These are phyloP conservation scores for Millerago galiae DNA, from an alignment of 805 yeast genomes.

Conservation along the genomic window DNA sequence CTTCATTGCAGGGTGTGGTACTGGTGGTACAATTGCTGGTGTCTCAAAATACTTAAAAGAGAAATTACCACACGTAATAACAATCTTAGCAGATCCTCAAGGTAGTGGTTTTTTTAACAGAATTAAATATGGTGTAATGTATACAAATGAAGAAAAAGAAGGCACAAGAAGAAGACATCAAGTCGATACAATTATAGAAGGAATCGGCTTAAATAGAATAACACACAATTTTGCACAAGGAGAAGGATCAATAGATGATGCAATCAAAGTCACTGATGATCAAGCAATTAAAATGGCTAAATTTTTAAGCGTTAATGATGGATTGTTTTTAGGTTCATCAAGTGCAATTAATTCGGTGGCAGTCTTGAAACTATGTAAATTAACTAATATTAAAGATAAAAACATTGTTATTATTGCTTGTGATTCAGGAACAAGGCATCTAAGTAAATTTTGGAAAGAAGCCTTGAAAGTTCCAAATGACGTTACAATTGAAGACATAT, in stretches of 20 bases:
- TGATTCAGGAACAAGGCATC: constrained; percentile 86
- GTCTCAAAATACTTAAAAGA: constrained; percentile 69
- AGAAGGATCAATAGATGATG: constrained; percentile 64
- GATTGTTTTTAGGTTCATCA: constrained; percentile 86
- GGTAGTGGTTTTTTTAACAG: constrained; percentile 89
- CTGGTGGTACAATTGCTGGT: constrained; percentile 97
- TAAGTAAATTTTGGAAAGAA: constrained; percentile 86
- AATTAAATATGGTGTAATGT: constrained; percentile 89
- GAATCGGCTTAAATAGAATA: constrained; percentile 84
- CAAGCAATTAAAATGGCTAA: constrained; percentile 89
- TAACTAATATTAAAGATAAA: constrained; percentile 43
- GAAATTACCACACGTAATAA: constrained; percentile 30
- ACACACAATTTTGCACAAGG: constrained; percentile 77
- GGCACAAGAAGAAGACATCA: constrained; percentile 94
- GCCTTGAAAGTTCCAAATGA: constrained; percentile 37
- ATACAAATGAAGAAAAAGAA: constrained; percentile 79
- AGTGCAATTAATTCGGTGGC: constrained; percentile 95
- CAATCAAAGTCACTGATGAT: constrained; percentile 70
- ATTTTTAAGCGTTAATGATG: constrained; percentile 73
- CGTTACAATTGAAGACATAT: constrained; percentile 30
- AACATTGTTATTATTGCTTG: constrained; percentile 81
- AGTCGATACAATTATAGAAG: constrained; percentile 92
- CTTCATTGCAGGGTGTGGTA: constrained; percentile 90
- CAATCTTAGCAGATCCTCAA: constrained; percentile 86
- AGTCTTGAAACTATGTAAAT: constrained; percentile 54